These are phyloP conservation scores for Penicillium olsonii DNA, from an alignment of 2,329 filamentous ascomycete genomes.

Conservation along the genomic window DNA sequence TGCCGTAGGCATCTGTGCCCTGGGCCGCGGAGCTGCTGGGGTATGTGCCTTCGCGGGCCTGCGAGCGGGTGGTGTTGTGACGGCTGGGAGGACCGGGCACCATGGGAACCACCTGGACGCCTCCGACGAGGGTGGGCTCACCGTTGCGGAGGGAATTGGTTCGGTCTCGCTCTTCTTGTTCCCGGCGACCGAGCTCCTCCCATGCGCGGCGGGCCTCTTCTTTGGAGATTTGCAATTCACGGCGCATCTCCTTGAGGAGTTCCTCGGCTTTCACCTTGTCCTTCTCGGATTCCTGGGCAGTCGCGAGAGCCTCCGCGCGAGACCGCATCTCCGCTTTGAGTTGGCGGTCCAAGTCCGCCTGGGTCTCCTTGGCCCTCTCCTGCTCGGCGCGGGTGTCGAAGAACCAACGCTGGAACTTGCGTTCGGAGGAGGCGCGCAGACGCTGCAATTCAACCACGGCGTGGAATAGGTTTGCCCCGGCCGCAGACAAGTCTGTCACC, in stretches of 20 bases:
- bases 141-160: constrained; percentile 84
- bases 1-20: constrained; percentile 30
- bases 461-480: constrained; percentile 95
- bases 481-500: constrained; percentile 94
- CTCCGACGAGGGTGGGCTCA: constrained; percentile 83
- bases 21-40: constrained; percentile 36
- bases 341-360: constrained; percentile 74
- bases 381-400: constrained; percentile 90
- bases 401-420: constrained; percentile 98
- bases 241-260: constrained; percentile 83
- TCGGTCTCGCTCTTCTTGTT: constrained; percentile 88
- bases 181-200: constrained; percentile 91
- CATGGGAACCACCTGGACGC: constrained; percentile 95
- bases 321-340: constrained; percentile 74
- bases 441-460: constrained; percentile 95
- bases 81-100: constrained; percentile 67
- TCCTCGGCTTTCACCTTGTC: constrained; percentile 73
- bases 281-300: constrained; percentile 66
- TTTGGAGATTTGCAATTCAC: constrained; percentile 91
- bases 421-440: constrained; percentile 88
- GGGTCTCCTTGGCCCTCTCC: constrained; percentile 79
- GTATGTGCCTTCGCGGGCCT: constrained; percentile 49
- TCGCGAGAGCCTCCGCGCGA: constrained; percentile 66
- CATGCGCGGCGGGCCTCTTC: constrained; percentile 93
- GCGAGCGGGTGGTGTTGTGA: constrained; percentile 46